These are phyloP conservation scores for Cichorium intybus DNA, from an alignment of 140 eudicot genomes.

Conservation along the genomic window DNA sequence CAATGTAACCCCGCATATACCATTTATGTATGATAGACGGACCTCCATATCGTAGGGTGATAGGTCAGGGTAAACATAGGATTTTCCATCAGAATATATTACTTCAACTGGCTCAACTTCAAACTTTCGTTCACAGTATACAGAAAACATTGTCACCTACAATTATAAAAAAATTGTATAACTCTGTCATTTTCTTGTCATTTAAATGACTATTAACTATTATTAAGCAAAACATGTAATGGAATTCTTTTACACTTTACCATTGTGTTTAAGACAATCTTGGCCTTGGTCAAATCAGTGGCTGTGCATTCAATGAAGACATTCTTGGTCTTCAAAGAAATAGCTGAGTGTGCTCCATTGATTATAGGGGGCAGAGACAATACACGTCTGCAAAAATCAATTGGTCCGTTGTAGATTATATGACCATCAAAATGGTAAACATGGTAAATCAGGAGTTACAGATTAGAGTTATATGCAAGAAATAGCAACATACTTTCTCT, in stretches of 20 bases:
- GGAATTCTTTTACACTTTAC: constrained; percentile 32
- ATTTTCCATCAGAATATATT: constrained; percentile 57
- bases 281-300: constrained; percentile 94
- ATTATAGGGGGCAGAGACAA: constrained; percentile 92
- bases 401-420: not conserved
- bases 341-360: constrained; percentile 96
- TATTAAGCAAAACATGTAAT: constrained; percentile 4
- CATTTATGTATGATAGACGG: constrained; percentile 62
- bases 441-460: not conserved
- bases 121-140: constrained; percentile 74
- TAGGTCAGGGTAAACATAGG: constrained; percentile 67
- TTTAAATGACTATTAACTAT: constrained; percentile 5
- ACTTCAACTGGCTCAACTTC: constrained; percentile 98
- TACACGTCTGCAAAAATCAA: constrained; percentile 63
- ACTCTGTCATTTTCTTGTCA: constrained; percentile 10
- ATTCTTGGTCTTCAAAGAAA: constrained; percentile 71
- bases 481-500: no score
- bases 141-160: constrained; percentile 95
- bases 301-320: constrained; percentile 98
- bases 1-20: constrained; percentile 57
- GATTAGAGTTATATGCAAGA: no score
- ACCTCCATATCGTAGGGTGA: constrained; percentile 76
- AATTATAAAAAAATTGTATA: constrained; percentile 13
- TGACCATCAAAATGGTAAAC: constrained; percentile 5
- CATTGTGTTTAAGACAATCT: constrained; percentile 90